Base-by-base conservation (phyloP, 805 yeast genomes). In the Teunomyces panamensis region DNA sequence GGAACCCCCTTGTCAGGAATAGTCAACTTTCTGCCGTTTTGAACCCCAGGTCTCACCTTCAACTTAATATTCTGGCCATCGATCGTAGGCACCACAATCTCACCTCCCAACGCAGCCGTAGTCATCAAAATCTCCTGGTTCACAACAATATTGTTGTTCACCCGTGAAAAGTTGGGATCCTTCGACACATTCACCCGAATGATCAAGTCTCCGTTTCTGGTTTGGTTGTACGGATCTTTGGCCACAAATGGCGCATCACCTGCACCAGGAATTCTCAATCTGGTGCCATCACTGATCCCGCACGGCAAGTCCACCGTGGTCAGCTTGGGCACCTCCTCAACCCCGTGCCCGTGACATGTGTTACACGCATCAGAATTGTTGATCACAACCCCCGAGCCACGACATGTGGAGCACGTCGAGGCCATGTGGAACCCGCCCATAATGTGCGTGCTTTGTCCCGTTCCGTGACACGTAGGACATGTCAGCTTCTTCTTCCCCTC, bases 361-460 rank as follows among this genome's bases (percentile, higher is more conserved):
- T 63, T 59, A 76, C 99, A 94, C 46, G 82, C 81, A 61, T 89
- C 90, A 10, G 73, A 69, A 14, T 78, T 74, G 42, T 83, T 79
- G 43, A 90, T 81, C 3, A 74, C 77, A 1, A 89, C 94, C 46
- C 99, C 99, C 5, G 87, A 73, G 35, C 99, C 99, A 39, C 78
- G 83, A 75, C 99, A 94, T 3, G 83, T 71, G 43, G 76, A 76
- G 77, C 99, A 94, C 9, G 97, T 89, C 0, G 96, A 83, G 2
- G 96, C 85, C 96, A 94, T 90, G 59, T 91, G 97, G 79, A 92
- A 94, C 0, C 98, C 98, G 3, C 96, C 97, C 62, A 87, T 78
- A 42, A 83, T 75, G 58, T 92, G 97, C 16, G 90, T 86, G 13
- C 85, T 82, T 30, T 91, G 85, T 4, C 99, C 99, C 0, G 96